phyloP scores from a whole-genome alignment of 805 yeast genomes.

The Candida nanaspora region DNA sequence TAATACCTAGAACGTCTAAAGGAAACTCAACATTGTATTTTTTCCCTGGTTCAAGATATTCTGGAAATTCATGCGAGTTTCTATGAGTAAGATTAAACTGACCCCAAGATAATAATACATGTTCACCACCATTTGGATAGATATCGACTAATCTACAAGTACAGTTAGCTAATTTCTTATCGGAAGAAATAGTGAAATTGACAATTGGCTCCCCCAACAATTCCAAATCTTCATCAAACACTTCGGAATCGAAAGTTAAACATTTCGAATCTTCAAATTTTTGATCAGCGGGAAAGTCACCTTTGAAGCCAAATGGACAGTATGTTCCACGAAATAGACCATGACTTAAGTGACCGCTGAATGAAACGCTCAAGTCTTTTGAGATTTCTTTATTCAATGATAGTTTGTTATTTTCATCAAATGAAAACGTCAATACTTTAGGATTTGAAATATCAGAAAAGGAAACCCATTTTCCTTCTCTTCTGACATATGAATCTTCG shows the following conservation, averaged over 20 bases:
- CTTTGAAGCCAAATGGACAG: constrained; percentile 40
- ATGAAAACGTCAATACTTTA: constrained; percentile 9
- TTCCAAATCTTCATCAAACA: constrained; percentile 16
- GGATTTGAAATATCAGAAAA: constrained; percentile 10
- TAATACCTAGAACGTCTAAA: constrained; percentile 34
- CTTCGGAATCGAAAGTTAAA: constrained; percentile 27
- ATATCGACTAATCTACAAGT: constrained; percentile 34
- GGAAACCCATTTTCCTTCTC: constrained; percentile 36
- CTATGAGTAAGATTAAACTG: constrained; percentile 34
- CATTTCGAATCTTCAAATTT: constrained; percentile 34
- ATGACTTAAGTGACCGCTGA: constrained; percentile 33
- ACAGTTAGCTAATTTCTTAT: constrained; percentile 31
- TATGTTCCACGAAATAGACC: constrained; percentile 38
- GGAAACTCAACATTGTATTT: constrained; percentile 27
- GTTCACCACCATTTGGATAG: constrained; percentile 30
- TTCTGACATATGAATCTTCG: constrained; percentile 27
- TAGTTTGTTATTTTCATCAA: constrained; percentile 8
- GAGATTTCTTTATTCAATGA: constrained; percentile 1
- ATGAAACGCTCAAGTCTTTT: constrained; percentile 12
- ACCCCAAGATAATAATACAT: constrained; percentile 38
- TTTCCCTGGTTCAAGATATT: constrained; percentile 22
- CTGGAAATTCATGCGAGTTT: constrained; percentile 35
- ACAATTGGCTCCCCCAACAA: constrained; percentile 32
- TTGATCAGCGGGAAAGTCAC: constrained; percentile 41
- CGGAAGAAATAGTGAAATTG: constrained; percentile 26